Conservation (phyloP, 306 rosid species). For the Cajanus cajan region DNA sequence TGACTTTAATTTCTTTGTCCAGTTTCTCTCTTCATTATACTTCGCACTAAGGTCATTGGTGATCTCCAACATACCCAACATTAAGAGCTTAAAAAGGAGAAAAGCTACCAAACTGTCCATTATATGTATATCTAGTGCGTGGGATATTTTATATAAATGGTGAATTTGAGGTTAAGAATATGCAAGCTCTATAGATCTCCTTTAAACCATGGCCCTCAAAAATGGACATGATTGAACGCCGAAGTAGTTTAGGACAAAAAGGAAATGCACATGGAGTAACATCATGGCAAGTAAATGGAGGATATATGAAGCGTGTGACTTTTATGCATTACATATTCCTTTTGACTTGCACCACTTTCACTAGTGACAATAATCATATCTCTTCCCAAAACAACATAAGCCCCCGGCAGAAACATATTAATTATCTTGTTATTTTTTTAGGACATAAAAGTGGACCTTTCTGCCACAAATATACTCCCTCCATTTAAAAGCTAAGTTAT, state of each 20-base stretch:
- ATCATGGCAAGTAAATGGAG: constrained; percentile 8
- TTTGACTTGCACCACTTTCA: constrained; percentile 13
- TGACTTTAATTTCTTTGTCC: neutral
- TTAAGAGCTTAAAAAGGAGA: neutral
- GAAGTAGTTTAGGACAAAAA: neutral
- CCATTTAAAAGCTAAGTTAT: neutral
- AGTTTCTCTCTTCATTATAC: neutral
- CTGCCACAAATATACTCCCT: neutral
- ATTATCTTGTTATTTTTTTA: neutral
- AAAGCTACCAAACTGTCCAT: neutral
- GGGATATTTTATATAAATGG: neutral
- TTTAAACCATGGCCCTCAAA: constrained; percentile 32
- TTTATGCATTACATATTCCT: neutral
- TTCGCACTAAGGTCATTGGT: neutral
- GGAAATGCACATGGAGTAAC: neutral
- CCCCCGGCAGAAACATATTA: neutral
- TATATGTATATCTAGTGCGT: neutral
- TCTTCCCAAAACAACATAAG: neutral
- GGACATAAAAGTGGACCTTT: neutral
- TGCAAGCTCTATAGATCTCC: neutral
- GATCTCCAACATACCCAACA: neutral
- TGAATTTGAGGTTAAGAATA: neutral
- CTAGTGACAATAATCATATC: constrained; percentile 1
- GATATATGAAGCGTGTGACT: constrained; percentile 8
- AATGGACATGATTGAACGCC: constrained; percentile 19